These are phyloP conservation scores for Nakazawaea holstii DNA, from an alignment of 805 yeast genomes.

Conservation along the genomic window DNA sequence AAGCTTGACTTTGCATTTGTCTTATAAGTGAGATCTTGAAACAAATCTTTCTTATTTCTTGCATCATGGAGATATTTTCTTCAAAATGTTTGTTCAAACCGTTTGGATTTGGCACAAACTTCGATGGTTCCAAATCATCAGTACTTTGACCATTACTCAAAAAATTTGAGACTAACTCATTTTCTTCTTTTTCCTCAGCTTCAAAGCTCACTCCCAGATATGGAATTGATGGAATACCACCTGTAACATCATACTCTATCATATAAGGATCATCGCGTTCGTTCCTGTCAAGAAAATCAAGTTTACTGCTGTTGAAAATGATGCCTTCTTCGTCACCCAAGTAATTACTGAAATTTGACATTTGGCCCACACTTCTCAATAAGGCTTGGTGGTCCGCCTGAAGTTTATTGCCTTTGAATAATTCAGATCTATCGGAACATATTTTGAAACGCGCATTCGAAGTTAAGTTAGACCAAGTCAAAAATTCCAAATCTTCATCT, in stretches of 20 bases:
- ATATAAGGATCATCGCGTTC: slow-evolving; percentile 61
- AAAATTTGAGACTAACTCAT: slow-evolving; percentile 34
- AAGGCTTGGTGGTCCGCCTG: slow-evolving; percentile 68
- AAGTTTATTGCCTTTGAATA: slow-evolving; percentile 56
- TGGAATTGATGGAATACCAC: slow-evolving; percentile 67
- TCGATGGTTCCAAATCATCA: slow-evolving; percentile 32
- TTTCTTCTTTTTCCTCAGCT: slow-evolving; percentile 38
- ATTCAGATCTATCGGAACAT: slow-evolving; percentile 58
- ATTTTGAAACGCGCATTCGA: slow-evolving; percentile 75
- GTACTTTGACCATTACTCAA: slow-evolving; percentile 21
- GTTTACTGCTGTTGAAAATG: slow-evolving; percentile 23
- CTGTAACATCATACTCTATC: slow-evolving; percentile 78
- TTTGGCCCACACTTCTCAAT: slow-evolving; percentile 56
- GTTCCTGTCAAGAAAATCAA: slow-evolving; percentile 31
- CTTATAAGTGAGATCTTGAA: slow-evolving; percentile 83
- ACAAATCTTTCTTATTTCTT: slow-evolving; percentile 81
- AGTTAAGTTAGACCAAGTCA: slow-evolving; percentile 80
- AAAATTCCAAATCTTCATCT: slow-evolving; percentile 71
- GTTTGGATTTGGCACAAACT: slow-evolving; percentile 34
- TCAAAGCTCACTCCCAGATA: slow-evolving; percentile 50
- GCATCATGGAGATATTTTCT: slow-evolving; percentile 72
- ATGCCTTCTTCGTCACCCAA: slow-evolving; percentile 29
- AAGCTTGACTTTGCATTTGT: slow-evolving; percentile 83
- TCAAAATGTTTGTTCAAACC: slow-evolving; percentile 61
- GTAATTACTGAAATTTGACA: slow-evolving; percentile 56